Percentiles rank a stretch among this genome's conserved stretches.
phyloP scores from a whole-genome alignment of 495 filamentous ascomycete genomes.

The Pyrenopolyporus hunteri region DNA sequence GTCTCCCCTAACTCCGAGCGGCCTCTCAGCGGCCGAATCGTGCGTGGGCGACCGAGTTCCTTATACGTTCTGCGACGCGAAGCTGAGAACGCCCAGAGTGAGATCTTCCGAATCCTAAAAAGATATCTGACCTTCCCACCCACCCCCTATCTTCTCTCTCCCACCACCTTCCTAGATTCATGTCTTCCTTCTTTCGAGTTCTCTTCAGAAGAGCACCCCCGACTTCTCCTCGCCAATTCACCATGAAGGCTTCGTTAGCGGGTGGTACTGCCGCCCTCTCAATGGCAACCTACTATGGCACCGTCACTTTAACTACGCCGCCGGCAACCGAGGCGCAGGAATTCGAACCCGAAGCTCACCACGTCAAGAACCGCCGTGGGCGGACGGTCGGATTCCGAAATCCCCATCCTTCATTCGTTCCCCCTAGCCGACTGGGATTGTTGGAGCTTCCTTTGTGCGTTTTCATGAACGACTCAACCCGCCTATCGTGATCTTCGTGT shows the following conservation, averaged over 20 bases:
- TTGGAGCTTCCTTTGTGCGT: conserved; percentile 7
- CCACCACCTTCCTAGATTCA: not conserved
- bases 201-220: conserved; percentile 21
- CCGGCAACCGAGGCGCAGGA: conserved; percentile 32
- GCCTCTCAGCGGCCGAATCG: not conserved
- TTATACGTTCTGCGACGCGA: not conserved
- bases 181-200: conserved; percentile 19
- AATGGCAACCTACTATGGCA: conserved; percentile 36
- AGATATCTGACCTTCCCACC: not conserved
- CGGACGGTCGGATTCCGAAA: conserved; percentile 46
- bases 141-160: not conserved
- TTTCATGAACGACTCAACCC: not conserved
- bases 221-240: conserved; percentile 9
- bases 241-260: conserved; percentile 20
- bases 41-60: not conserved
- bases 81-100: not conserved
- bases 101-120: not conserved
- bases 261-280: conserved; percentile 26
- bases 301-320: conserved; percentile 33
- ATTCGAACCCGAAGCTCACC: conserved; percentile 38
- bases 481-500: not conserved
- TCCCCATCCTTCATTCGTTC: conserved; percentile 42
- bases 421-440: conserved; percentile 5
- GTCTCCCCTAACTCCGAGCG: not conserved
- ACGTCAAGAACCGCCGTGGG: conserved; percentile 44